Evolutionary conservation across 768 basidiomycete genomes (phyloP).

Genomic region (Agrocybe praecox): DNA sequence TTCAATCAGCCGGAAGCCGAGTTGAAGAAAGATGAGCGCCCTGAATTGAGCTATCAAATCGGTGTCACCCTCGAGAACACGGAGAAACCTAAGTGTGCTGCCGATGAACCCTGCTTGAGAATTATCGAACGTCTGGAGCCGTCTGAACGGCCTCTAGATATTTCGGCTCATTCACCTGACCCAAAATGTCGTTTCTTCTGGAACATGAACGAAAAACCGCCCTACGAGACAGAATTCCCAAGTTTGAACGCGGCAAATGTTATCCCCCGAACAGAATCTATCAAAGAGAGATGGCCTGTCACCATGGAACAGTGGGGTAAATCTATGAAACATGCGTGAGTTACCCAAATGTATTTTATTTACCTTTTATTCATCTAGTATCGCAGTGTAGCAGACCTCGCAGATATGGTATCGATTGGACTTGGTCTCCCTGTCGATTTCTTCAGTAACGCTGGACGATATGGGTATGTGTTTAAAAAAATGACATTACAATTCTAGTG

Average conservation of each 20-base stretch:
- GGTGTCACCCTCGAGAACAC: conserved; percentile 97
- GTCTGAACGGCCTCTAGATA: conserved; percentile 83
- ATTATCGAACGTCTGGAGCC: conserved; percentile 80
- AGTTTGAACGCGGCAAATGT: conserved; percentile 82
- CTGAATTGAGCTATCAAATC: conserved; percentile 88
- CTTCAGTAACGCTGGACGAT: conserved; percentile 80
- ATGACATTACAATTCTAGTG: background rate
- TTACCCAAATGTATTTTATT: conserved; percentile 4
- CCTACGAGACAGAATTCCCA: conserved; percentile 80
- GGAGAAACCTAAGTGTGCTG: conserved; percentile 87
- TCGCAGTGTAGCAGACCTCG: conserved; percentile 78
- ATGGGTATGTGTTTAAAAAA: conserved; percentile 73
- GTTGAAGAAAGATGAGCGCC: conserved; percentile 77
- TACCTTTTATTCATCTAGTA: conserved; percentile 4
- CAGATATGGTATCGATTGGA: conserved; percentile 86
- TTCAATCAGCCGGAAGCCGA: conserved; percentile 70
- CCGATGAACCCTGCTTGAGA: conserved; percentile 77
- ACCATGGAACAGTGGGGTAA: conserved; percentile 87
- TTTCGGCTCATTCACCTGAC: conserved; percentile 78
- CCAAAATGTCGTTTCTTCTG: conserved; percentile 96
- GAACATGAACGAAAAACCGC: conserved; percentile 76
- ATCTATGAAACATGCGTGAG: conserved; percentile 88
- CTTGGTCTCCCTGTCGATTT: conserved; percentile 71
- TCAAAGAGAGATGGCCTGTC: conserved; percentile 67
- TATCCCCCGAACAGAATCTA: conserved; percentile 59